Base-by-base conservation (phyloP, 2,329 filamentous ascomycete species). In the Neopestalotiopsis sp. region DNA sequence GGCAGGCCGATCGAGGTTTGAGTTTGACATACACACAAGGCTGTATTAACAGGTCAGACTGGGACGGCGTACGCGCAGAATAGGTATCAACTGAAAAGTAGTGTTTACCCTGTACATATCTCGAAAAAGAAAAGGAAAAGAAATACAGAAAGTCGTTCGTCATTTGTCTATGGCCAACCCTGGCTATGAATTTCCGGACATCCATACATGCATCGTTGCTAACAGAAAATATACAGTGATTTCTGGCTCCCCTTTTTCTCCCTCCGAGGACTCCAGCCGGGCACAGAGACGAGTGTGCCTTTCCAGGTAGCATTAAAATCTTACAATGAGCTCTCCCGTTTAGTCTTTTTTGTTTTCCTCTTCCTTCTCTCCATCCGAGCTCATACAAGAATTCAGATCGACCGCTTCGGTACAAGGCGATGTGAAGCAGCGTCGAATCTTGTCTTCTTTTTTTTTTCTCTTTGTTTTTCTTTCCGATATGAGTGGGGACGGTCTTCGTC, bases 1-100 rank as follows among this genome's bases (percentile, higher is more conserved):
- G 94, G 95, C 1, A 90, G 91, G 75, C 89, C 88, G 72, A 88
- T 89, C 70, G 86, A 85, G 71, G 78, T 74, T 20, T 73, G 10
- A 71, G 70, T 40, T 66, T 70, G 67, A 68, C 12, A 9, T 59
- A 28, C 13, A 53, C 17, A 53, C 24, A 53, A 53, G n/a, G 45
- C 7, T 20, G 9, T 17, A 17, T 7, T 7, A 20, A 17, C n/a
- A 53, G 45, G 9, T 1, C 14, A 20, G 45, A 53, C n/a, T 53
- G 45, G 45, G 45, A 53, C 45, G n/a, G 45, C 45, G 45, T 53
- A 53, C 9, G 45, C n/a, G 45, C 32, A 63, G 34, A 59, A 34
- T 17, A 17, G 40, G 57, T 17, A 59, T 30, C 30, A 34, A 34
- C 57, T n/a, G 24, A 34, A 59, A 30, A 28, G 28, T 59, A n/a